Evolutionary conservation across 2,329 filamentous ascomycete species (phyloP).

Genomic region (Epichloe sibirici): DNA sequence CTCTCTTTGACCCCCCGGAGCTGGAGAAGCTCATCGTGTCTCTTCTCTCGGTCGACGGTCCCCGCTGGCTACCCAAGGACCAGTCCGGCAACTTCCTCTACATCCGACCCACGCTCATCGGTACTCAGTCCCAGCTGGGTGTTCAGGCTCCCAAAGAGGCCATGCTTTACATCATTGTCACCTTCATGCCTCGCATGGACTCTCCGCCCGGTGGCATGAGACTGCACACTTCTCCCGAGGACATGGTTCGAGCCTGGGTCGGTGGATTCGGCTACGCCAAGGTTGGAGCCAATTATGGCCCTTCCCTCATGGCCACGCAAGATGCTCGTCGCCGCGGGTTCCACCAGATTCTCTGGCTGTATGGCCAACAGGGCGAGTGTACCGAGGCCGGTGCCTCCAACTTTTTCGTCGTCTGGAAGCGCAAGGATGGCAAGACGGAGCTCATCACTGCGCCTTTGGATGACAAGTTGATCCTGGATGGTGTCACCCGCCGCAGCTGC

Average conservation of each 20-base stretch:
- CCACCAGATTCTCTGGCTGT: conserved; percentile 90
- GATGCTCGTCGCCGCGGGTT: conserved; percentile 64
- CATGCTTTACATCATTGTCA: conserved; percentile 74
- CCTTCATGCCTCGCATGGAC: conserved; percentile 47
- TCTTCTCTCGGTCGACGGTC: conserved; percentile 60
- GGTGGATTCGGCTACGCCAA: conserved; percentile 89
- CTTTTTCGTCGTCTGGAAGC: conserved; percentile 75
- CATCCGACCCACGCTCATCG: conserved; percentile 78
- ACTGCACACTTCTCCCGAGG: conserved; percentile 66
- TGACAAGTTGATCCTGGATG: conserved; percentile 74
- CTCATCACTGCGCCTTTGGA: conserved; percentile 75
- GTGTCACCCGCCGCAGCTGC: conserved; percentile 73
- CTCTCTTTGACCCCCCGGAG: conserved; percentile 57
- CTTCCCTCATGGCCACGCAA: conserved; percentile 63
- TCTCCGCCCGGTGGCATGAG: conserved; percentile 46
- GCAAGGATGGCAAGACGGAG: conserved; percentile 38
- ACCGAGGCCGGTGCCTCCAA: conserved; percentile 89
- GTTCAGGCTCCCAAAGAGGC: conserved; percentile 71
- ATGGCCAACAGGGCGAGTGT: conserved; percentile 63
- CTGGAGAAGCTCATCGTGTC: conserved; percentile 62
- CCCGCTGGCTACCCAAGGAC: conserved; percentile 66
- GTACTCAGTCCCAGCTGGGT: conserved; percentile 66
- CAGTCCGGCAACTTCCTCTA: conserved; percentile 65
- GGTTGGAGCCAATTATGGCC: conserved; percentile 88
- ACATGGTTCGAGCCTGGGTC: conserved; percentile 84